phyloP scores from a whole-genome alignment of 2,329 filamentous ascomycete genomes.

The Xylaria digitata region DNA sequence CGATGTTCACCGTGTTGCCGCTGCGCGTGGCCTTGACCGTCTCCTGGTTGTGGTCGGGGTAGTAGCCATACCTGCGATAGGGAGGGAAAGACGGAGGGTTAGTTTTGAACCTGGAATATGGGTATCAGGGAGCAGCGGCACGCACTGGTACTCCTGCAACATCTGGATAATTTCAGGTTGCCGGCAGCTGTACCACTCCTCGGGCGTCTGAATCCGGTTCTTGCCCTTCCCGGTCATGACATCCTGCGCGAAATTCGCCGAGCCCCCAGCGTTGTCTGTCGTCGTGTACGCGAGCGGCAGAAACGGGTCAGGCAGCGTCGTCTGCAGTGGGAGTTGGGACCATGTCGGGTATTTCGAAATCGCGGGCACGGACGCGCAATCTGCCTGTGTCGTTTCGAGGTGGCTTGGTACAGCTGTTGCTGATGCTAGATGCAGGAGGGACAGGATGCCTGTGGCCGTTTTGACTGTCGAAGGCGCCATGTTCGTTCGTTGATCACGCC shows the following conservation, averaged over 20 bases:
- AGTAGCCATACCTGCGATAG: slow-evolving; percentile 54
- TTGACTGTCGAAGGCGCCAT: slow-evolving; percentile 24
- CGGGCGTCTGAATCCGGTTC: slow-evolving; percentile 56
- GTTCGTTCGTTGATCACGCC: neutral
- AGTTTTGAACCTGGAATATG: neutral
- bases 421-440: slow-evolving; percentile 11
- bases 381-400: slow-evolving; percentile 27
- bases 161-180: slow-evolving; percentile 62
- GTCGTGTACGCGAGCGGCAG: slow-evolving; percentile 55
- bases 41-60: slow-evolving; percentile 60
- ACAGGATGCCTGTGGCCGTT: slow-evolving; percentile 13
- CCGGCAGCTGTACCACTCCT: slow-evolving; percentile 62
- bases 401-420: slow-evolving; percentile 15
- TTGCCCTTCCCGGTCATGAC: slow-evolving; percentile 55
- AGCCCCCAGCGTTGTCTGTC: slow-evolving; percentile 50
- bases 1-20: slow-evolving; percentile 57
- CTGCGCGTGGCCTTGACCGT: slow-evolving; percentile 60
- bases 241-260: slow-evolving; percentile 48
- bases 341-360: slow-evolving; percentile 50
- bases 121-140: neutral
- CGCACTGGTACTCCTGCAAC: slow-evolving; percentile 62
- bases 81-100: neutral
- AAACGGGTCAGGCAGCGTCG: slow-evolving; percentile 59
- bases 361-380: slow-evolving; percentile 43
- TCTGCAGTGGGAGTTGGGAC: slow-evolving; percentile 52